phyloP scores from a whole-genome alignment of 2,329 filamentous ascomycete genomes.

The Microdochium bolleyi region DNA sequence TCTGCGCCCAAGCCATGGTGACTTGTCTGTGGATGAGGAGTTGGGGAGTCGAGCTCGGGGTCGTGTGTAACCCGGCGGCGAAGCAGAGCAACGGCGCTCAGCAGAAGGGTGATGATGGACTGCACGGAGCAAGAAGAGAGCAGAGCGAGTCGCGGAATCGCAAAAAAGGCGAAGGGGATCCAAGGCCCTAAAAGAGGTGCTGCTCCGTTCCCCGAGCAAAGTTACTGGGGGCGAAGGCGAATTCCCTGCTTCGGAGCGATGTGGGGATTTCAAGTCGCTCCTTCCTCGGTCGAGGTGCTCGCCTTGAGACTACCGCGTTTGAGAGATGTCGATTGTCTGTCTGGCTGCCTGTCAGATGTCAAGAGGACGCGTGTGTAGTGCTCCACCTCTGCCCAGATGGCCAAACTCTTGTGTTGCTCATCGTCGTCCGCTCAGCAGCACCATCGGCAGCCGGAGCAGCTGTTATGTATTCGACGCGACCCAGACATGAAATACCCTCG shows the following conservation, averaged over 20 bases:
- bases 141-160: neutral
- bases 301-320: too few relatives aligned
- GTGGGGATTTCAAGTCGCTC: too few relatives aligned
- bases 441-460: too few relatives aligned
- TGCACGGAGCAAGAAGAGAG: neutral
- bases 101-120: neutral
- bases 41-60: neutral
- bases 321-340: too few relatives aligned
- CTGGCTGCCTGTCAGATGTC: too few relatives aligned
- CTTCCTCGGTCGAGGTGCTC: too few relatives aligned
- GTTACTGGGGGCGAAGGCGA: neutral
- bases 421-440: too few relatives aligned
- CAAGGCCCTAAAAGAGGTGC: neutral
- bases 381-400: too few relatives aligned
- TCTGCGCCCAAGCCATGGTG: slow-evolving; percentile 41
- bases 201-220: neutral
- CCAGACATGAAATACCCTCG: too few relatives aligned
- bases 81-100: neutral
- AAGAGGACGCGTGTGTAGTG: too few relatives aligned
- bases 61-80: neutral
- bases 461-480: too few relatives aligned
- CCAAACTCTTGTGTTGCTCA: too few relatives aligned
- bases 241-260: neutral
- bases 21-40: neutral
- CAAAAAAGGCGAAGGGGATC: neutral